A percentile compares a stretch with the other conserved stretches of the same genome.
These are phyloP conservation scores for Lachnellula hyalina DNA, from an alignment of 2,329 filamentous ascomycete genomes.

Conservation along the genomic window DNA sequence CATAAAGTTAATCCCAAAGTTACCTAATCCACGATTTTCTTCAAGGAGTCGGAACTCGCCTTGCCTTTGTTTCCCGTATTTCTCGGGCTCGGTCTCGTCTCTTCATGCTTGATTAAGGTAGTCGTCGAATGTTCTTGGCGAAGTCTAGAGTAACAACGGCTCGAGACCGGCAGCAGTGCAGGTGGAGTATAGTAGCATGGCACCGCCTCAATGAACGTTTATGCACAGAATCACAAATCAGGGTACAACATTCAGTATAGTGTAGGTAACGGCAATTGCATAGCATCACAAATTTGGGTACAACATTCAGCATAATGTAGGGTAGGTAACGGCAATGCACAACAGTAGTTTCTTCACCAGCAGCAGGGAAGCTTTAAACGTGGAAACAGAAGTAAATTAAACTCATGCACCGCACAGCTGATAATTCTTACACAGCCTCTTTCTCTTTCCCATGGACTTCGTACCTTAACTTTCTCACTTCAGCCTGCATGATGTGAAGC, in stretches of 20 bases:
- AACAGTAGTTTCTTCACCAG: neutral
- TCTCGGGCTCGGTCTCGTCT: neutral
- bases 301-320: neutral
- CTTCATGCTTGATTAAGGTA: neutral
- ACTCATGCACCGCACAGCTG: neutral
- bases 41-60: neutral
- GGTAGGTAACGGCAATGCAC: neutral
- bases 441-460: neutral
- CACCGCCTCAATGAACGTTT: neutral
- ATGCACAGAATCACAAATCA: neutral
- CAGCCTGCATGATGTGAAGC: neutral
- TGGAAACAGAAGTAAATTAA: neutral
- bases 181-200: too few species aligned
- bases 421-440: neutral
- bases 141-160: neutral
- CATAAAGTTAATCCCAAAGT: neutral
- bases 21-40: neutral
- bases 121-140: neutral
- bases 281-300: neutral
- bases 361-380: neutral
- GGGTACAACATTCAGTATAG: too few species aligned
- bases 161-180: too few species aligned
- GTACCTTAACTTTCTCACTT: neutral
- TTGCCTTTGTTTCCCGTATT: neutral
- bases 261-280: neutral